Conservation (phyloP, 2,329 filamentous ascomycete genomes). For the Botrytis deweyae region DNA sequence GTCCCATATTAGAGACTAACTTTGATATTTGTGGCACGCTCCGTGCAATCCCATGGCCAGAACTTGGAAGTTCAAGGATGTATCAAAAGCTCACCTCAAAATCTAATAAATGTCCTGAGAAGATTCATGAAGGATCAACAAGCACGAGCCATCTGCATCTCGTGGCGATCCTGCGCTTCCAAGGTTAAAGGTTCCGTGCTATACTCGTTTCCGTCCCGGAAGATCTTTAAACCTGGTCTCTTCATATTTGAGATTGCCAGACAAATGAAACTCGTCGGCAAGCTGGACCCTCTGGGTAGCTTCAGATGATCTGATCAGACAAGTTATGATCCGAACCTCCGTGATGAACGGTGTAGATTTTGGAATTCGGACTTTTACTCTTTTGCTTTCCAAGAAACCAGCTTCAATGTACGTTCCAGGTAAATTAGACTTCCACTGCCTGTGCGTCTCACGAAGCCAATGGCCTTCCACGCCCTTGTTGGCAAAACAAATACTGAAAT, state of each 20-base stretch:
- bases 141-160: slow-evolving; percentile 21
- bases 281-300: neutral
- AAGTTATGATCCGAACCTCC: neutral
- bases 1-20: neutral
- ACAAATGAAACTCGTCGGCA: neutral
- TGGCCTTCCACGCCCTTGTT: neutral
- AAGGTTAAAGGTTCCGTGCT: slow-evolving; percentile 10
- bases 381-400: neutral
- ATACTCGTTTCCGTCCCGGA: slow-evolving; percentile 14
- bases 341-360: neutral
- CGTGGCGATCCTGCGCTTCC: slow-evolving; percentile 16
- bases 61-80: slow-evolving; percentile 11
- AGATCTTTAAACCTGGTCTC: slow-evolving; percentile 12
- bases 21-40: neutral
- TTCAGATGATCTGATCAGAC: slow-evolving; percentile 1
- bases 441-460: neutral
- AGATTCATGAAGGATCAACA: slow-evolving; percentile 8
- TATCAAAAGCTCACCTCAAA: neutral
- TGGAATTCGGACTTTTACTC: neutral
- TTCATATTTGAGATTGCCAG: neutral
- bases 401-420: neutral
- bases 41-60: neutral
- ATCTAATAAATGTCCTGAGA: neutral
- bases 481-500: neutral
- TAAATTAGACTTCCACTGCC: neutral